Conservation (phyloP, 2,329 filamentous ascomycete species). For the Pyricularia pennisetigena region DNA sequence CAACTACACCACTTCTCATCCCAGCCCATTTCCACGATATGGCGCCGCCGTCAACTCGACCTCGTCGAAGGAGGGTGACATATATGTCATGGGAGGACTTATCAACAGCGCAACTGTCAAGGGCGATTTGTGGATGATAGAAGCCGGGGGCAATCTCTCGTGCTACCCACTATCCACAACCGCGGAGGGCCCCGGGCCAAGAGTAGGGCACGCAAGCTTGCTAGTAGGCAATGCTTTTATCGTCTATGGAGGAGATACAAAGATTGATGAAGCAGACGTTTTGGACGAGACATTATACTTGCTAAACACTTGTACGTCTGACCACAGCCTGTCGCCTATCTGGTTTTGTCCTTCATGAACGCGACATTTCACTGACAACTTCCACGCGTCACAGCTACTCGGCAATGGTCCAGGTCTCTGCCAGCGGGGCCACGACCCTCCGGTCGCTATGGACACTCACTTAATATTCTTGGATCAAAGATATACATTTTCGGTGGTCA, state of each 20-base stretch:
- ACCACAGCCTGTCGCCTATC: background rate
- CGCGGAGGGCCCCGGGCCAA: constrained; percentile 85
- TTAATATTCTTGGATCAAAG: constrained; percentile 94
- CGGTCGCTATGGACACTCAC: constrained; percentile 88
- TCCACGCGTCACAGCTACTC: constrained; percentile 58
- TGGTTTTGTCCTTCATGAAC: background rate
- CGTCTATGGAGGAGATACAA: constrained; percentile 96
- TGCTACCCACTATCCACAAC: constrained; percentile 90
- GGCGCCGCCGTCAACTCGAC: constrained; percentile 89
- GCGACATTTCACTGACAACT: background rate
- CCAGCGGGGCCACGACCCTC: constrained; percentile 78
- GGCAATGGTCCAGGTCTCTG: constrained; percentile 93
- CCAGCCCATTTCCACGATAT: constrained; percentile 90
- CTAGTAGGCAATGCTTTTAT: constrained; percentile 98
- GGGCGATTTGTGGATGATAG: constrained; percentile 95
- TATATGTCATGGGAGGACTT: constrained; percentile 95
- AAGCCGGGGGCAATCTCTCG: constrained; percentile 76
- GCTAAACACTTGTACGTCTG: constrained; percentile 81
- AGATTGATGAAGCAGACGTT: constrained; percentile 84
- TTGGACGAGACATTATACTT: constrained; percentile 94
- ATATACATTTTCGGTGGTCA: constrained; percentile 97
- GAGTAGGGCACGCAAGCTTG: constrained; percentile 88
- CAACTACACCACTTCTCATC: constrained; percentile 72
- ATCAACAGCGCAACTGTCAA: constrained; percentile 95
- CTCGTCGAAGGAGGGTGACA: constrained; percentile 91